These are phyloP conservation scores for Dictyostelium firmibasis DNA, from an alignment of 78 protist species.

Conservation along the genomic window DNA sequence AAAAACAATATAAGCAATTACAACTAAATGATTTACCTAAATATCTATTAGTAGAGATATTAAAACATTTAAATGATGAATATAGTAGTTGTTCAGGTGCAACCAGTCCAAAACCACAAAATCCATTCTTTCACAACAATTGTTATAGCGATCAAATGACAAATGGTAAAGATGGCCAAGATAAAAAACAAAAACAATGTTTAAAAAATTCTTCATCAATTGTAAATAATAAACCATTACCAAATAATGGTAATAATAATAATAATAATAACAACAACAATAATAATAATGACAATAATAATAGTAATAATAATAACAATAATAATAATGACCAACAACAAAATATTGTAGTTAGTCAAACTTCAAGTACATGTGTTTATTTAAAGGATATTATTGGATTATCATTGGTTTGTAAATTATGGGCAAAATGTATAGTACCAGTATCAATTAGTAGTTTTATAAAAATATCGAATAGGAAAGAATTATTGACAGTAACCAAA, in stretches of 20 bases:
- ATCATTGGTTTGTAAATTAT: slow-evolving; percentile 28
- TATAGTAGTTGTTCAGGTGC: neutral
- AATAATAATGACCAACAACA: neutral
- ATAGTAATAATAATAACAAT: neutral
- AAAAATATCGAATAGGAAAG: slow-evolving; percentile 27
- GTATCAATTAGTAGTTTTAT: slow-evolving; percentile 3
- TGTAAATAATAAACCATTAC: neutral
- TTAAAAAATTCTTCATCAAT: neutral
- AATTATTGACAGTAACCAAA: slow-evolving; percentile 3
- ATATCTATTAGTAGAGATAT: slow-evolving; percentile 35
- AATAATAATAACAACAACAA: neutral
- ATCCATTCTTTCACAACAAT: slow-evolving; percentile 57
- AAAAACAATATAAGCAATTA: neutral
- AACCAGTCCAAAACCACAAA: neutral
- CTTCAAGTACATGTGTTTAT: slow-evolving; percentile 9
- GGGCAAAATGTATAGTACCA: slow-evolving; percentile 43
- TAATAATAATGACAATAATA: neutral
- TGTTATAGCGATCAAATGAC: slow-evolving; percentile 35
- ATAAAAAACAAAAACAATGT: neutral
- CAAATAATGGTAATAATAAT: neutral
- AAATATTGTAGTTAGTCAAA: neutral
- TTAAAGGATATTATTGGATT: slow-evolving; percentile 22
- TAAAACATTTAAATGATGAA: slow-evolving; percentile 31
- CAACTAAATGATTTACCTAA: slow-evolving; percentile 60
- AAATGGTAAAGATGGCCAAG: slow-evolving; percentile 15